Evolutionary conservation across 768 basidiomycete species (phyloP).

Genomic region (Lactarius hatsudake): DNA sequence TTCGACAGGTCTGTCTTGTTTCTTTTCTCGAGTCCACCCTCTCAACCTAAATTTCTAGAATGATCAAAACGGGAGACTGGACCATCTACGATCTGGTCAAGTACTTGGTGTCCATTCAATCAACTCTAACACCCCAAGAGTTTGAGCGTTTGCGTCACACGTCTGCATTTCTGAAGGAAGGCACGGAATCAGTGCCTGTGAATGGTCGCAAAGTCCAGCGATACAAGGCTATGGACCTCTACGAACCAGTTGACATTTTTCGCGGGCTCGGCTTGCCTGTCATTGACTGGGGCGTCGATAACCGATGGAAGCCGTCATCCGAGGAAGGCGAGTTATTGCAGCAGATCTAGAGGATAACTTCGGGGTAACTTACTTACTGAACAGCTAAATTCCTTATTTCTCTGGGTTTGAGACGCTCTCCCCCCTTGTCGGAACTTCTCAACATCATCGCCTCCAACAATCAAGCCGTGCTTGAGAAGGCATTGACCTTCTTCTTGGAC

Average conservation of each 20-base stretch:
- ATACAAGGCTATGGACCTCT: slow-evolving; percentile 69
- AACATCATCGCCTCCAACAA: slow-evolving; percentile 62
- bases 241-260: slow-evolving; percentile 77
- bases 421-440: slow-evolving; percentile 64
- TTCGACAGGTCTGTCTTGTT: too few relatives aligned
- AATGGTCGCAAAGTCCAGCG: slow-evolving; percentile 42
- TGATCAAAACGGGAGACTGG: slow-evolving; percentile 91
- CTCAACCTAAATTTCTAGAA: slow-evolving; percentile 42
- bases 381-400: slow-evolving; percentile 77
- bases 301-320: slow-evolving; percentile 77
- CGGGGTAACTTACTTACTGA: slow-evolving; percentile 7
- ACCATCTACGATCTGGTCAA: slow-evolving; percentile 78
- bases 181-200: slow-evolving; percentile 27
- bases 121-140: slow-evolving; percentile 57
- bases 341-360: neutral
- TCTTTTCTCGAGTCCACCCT: too few relatives aligned
- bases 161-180: slow-evolving; percentile 71
- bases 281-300: slow-evolving; percentile 79
- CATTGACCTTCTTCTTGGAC: slow-evolving; percentile 81
- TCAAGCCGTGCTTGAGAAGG: slow-evolving; percentile 48
- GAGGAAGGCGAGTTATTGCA: slow-evolving; percentile 67
- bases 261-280: slow-evolving; percentile 74
- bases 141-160: slow-evolving; percentile 56
- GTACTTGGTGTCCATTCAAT: slow-evolving; percentile 82
- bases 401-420: slow-evolving; percentile 65